Percentiles rank a stretch among this genome's conserved stretches.
phyloP scores from a whole-genome alignment of 768 basidiomycete species.

The Suillus subaureus region DNA sequence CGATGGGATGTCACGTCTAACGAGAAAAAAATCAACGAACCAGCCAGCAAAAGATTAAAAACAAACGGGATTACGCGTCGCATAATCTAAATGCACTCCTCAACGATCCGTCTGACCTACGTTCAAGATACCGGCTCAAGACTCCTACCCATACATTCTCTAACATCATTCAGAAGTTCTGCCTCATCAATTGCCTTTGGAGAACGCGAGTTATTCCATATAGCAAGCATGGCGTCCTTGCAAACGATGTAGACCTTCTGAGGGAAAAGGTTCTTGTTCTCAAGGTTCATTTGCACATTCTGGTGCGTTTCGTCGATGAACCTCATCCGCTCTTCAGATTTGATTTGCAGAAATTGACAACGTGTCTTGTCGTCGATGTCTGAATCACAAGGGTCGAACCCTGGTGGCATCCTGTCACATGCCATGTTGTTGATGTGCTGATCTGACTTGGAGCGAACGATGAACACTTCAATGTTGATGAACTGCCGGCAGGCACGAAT shows the following conservation, averaged over 20 bases:
- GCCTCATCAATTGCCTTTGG: neutral
- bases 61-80: too few species aligned
- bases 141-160: neutral
- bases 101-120: neutral
- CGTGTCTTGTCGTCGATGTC: neutral
- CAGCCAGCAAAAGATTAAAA: too few species aligned
- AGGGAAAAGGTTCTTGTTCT: conserved; percentile 11
- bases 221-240: conserved; percentile 10
- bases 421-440: conserved; percentile 28
- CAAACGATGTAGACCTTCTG: conserved; percentile 20
- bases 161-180: neutral
- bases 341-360: neutral
- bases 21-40: too few species aligned
- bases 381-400: conserved; percentile 20
- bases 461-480: conserved; percentile 15
- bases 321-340: neutral
- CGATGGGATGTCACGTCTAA: too few species aligned
- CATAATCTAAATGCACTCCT: neutral
- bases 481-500: neutral
- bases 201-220: neutral
- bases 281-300: conserved; percentile 13
- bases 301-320: conserved; percentile 10
- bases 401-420: conserved; percentile 15
- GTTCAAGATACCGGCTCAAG: neutral
- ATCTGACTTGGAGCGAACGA: conserved; percentile 39